These are phyloP conservation scores for Phytopythium litorale DNA, from an alignment of 352 stramenopile genomes.

Conservation along the genomic window DNA sequence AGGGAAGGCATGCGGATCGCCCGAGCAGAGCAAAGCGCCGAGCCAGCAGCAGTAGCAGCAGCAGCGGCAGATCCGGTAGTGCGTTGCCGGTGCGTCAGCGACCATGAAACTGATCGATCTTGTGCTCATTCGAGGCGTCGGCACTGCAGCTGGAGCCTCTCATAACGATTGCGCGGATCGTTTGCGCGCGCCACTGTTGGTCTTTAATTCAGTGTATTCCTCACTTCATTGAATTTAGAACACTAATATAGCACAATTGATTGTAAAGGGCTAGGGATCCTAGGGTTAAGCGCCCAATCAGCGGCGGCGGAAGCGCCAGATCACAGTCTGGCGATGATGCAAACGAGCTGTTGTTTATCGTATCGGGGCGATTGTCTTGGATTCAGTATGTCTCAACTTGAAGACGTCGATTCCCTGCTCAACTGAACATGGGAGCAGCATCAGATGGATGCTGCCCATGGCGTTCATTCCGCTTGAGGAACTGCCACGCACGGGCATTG, in stretches of 20 bases:
- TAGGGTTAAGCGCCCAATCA: constrained; percentile 1
- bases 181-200: neutral
- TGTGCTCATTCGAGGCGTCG: too few species aligned
- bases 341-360: neutral
- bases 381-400: neutral
- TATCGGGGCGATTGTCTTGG: neutral
- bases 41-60: neutral
- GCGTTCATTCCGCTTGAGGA: neutral
- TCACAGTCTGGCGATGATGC: neutral
- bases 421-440: neutral
- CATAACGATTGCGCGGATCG: neutral
- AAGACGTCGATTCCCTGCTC: neutral
- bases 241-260: too few species aligned
- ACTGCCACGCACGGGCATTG: neutral
- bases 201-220: too few species aligned
- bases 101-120: too few species aligned
- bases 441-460: neutral
- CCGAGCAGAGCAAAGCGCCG: neutral
- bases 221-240: too few species aligned
- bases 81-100: too few species aligned
- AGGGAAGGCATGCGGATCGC: neutral
- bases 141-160: too few species aligned
- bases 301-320: neutral
- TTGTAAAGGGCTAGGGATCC: neutral
- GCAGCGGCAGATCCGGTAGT: neutral